These are phyloP conservation scores for Trematosphaeria pertusa DNA, from an alignment of 2,329 filamentous ascomycete species.

Conservation along the genomic window DNA sequence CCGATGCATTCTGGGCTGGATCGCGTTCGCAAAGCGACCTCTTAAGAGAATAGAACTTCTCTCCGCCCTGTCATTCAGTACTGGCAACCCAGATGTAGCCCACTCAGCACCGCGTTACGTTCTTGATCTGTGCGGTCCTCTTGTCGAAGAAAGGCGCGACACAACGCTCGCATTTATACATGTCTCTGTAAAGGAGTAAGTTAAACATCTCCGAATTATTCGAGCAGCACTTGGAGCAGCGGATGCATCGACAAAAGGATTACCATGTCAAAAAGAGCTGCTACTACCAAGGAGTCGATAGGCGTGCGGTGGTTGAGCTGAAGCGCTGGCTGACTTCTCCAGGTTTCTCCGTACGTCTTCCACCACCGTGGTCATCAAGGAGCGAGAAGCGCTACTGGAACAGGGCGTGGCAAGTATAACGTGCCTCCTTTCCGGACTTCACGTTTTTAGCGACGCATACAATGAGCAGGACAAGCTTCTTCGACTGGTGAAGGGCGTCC, in stretches of 20 bases:
- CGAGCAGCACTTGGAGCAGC: no score
- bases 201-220: background rate
- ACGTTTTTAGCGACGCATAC: conserved; percentile 10
- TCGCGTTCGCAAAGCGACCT: conserved; percentile 17
- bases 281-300: no score
- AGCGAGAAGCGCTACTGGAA: conserved; percentile 4
- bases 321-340: background rate
- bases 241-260: background rate
- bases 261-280: no score
- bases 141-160: conserved; percentile 18
- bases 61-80: conserved; percentile 21
- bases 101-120: conserved; percentile 10
- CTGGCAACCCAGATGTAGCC: conserved; percentile 7
- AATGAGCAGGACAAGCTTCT: conserved; percentile 6
- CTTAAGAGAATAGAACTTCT: conserved; percentile 14
- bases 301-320: no score
- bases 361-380: conserved; percentile 3
- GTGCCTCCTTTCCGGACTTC: conserved; percentile 12
- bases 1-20: conserved; percentile 19
- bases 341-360: conserved; percentile 9
- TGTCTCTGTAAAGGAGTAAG: conserved; percentile 21
- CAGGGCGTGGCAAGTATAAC: conserved; percentile 13
- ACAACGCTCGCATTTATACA: conserved; percentile 21
- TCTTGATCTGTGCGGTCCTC: conserved; percentile 18
- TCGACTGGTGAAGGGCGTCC: conserved; percentile 19